Base-by-base conservation (phyloP, 768 basidiomycete species). In the Favolaschia claudopus region DNA sequence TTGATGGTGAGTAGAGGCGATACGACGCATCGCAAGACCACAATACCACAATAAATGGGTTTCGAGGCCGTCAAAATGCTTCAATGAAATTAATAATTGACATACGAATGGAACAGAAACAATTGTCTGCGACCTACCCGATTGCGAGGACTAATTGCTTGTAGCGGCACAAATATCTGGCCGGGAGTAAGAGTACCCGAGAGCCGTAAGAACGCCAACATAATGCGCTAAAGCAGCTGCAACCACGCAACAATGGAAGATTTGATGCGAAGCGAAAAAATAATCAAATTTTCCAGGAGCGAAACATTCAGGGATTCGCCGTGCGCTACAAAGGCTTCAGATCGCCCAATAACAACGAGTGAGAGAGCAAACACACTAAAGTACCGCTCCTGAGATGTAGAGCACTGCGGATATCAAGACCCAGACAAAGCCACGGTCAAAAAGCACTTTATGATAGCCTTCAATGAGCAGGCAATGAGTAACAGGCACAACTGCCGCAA, bases 181-280 rank as follows among this genome's bases (percentile, higher is more conserved):
- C 22, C 70, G 66, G 39, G 76, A 73, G 74, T 91, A 86, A 73
- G 87, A 83, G 73, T 88, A 82, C 58, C 83, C 69, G 67, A 91
- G 82, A 38, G 81, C 81, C 22, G 79, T 81, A 58, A 87, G 65
- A 56, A 91, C 78, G 64, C 78, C 74, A 32, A 74, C 72, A 74
- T 88, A 92, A 64, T 92, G 90, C 10, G 85, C 77, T 64, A 89
- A 72, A 32, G 88, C 90, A 10, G 89, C 92, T 24, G 87, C 73
- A 51, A 93, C 79, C 33, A 96, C 93, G 67, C 84, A 87, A 59
- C 88, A 72, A 70, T 96, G 95, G 73, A 97, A 96, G 66, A 96
- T 90, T 74, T 96, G 92, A 77, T 96, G 95, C 19, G 91, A 93
- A 0, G 91, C 83, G 53, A 88, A 82, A 67, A 92, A 83, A 67